A percentile compares a stretch with the other conserved stretches of the same genome.
These are phyloP conservation scores for Corynespora cassiicola DNA, from an alignment of 2,329 filamentous ascomycete genomes.

Conservation along the genomic window DNA sequence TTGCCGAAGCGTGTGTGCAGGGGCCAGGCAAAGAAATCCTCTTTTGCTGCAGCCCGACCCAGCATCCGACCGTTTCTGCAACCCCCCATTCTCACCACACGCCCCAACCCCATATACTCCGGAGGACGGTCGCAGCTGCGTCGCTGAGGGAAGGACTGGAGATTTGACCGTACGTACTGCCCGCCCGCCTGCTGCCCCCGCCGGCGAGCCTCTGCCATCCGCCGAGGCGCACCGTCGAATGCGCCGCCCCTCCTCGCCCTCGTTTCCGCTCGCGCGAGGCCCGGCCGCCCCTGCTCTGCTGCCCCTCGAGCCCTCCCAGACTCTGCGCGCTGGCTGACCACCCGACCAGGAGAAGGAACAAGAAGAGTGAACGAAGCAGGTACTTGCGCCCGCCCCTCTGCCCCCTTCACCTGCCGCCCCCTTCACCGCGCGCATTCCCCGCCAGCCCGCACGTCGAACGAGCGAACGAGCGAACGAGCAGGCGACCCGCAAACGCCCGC, in stretches of 20 bases:
- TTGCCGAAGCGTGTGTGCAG: conserved; percentile 20
- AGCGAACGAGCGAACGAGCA: conserved; percentile 13
- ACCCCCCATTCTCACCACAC: conserved; percentile 25
- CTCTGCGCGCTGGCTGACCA: conserved; percentile 38
- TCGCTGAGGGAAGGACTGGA: conserved; percentile 50
- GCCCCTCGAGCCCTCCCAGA: conserved; percentile 38
- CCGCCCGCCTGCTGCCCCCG: conserved; percentile 3
- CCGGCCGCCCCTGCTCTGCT: conserved; percentile 25
- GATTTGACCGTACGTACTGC: conserved; percentile 37
- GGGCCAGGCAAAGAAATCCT: conserved; percentile 12
- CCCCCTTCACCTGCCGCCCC: no score
- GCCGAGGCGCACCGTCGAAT: no score
- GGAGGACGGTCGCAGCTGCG: conserved; percentile 48
- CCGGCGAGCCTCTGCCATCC: conserved; percentile 9
- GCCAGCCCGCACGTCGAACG: neutral
- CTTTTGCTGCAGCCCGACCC: conserved; percentile 28
- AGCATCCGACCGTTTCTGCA: conserved; percentile 14
- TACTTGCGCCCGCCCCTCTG: conserved; percentile 18
- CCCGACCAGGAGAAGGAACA: conserved; percentile 40
- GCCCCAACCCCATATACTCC: conserved; percentile 20
- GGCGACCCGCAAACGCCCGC: conserved; percentile 26
- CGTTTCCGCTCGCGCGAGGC: conserved; percentile 28
- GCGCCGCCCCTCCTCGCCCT: conserved; percentile 4
- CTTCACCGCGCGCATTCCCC: neutral
- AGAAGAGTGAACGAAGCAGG: conserved; percentile 25